Evolutionary conservation across 495 filamentous ascomycete genomes (phyloP), one percentile per base, ranked within the genome.

Genomic region (Rhizodiscina lignyota): DNA sequence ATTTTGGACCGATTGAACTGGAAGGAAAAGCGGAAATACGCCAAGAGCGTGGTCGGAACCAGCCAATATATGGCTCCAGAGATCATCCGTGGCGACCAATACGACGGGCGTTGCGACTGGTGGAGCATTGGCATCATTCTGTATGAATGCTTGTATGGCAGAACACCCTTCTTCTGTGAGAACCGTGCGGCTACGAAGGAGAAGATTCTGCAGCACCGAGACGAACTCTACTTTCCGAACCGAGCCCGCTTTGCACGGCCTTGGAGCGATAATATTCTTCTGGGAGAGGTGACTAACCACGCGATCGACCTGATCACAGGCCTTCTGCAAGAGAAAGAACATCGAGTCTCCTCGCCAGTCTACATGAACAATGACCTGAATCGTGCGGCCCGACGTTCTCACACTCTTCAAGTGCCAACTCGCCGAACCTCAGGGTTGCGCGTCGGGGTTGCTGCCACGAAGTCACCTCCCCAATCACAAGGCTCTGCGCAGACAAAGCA

Each of bases 61-160:
- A 92, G 83, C 51, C 87, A 94, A 55, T 96, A 94, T 56, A 93
- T 93, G 87, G 87, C 87, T 1, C 87, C 87, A 2, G 87, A 94
- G 56, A 79, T 96, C 20, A 74, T 94, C 38, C 63, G 73, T 39
- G 87, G 83, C 15, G 68, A 84, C 33, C 56, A 64, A 19, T 94
- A 96, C 51, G 87, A 96, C 61, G 87, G 77, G 18, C 62, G 87
- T 40, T 94, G 87, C 55, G 87, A 94, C 58, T 96, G 74, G 82
- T 96, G 84, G 87, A 94, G 85, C 54, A 68, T 93, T 40, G 87
- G 83, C 19, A 70, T 94, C 35, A 94, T 96, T 47, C 52, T 94
- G 23, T 96, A 79, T 41, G 86, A 96, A 73, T 94, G 84, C 46
- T 56, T 96, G 2, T 94, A 87, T 50, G 85, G 87, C 8, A 79